A percentile compares a stretch with the other conserved stretches of the same genome.
phyloP scores from a whole-genome alignment of 2,329 filamentous ascomycete species.

The Clarireedia sp. region DNA sequence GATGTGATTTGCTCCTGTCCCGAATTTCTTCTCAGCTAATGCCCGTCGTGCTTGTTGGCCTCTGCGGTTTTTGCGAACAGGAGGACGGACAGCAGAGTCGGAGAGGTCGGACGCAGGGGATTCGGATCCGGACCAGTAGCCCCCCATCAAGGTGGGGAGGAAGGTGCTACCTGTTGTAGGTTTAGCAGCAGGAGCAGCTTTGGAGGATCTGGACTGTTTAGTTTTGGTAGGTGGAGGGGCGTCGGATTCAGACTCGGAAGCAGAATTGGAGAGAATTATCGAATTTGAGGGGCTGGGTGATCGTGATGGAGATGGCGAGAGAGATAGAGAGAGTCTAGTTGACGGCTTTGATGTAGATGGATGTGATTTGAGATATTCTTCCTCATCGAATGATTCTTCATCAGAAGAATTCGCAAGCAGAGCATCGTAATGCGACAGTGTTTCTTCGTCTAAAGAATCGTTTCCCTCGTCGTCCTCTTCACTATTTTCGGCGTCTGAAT shows the following conservation, averaged over 20 bases:
- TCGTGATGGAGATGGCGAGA: slow-evolving; percentile 16
- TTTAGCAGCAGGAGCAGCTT: slow-evolving; percentile 9
- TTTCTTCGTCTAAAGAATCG: slow-evolving; percentile 23
- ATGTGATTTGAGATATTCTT: slow-evolving; percentile 15
- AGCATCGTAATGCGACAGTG: slow-evolving; percentile 24
- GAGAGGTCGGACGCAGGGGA: slow-evolving; percentile 59
- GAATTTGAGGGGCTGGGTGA: slow-evolving; percentile 11
- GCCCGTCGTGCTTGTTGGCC: slow-evolving; percentile 72
- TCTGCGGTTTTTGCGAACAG: slow-evolving; percentile 61
- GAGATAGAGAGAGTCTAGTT: slow-evolving; percentile 15
- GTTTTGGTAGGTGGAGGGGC: slow-evolving; percentile 12
- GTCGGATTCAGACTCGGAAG: background rate
- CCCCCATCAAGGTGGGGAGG: slow-evolving; percentile 68
- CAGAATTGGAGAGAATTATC: slow-evolving; percentile 1
- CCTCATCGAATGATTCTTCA: slow-evolving; percentile 26
- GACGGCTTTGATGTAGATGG: slow-evolving; percentile 7
- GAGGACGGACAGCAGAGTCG: slow-evolving; percentile 42
- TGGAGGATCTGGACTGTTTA: slow-evolving; percentile 15
- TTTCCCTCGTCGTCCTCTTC: slow-evolving; percentile 13
- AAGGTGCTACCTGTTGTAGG: slow-evolving; percentile 44
- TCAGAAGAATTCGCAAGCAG: slow-evolving; percentile 27
- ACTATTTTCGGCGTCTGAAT: slow-evolving; percentile 5
- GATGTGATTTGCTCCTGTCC: slow-evolving; percentile 47
- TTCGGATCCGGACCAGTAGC: slow-evolving; percentile 72
- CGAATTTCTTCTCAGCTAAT: slow-evolving; percentile 76